Percentiles rank a stretch among this genome's conserved stretches.
phyloP scores from a whole-genome alignment of 352 stramenopile genomes.

The Globisporangium okanoganense region DNA sequence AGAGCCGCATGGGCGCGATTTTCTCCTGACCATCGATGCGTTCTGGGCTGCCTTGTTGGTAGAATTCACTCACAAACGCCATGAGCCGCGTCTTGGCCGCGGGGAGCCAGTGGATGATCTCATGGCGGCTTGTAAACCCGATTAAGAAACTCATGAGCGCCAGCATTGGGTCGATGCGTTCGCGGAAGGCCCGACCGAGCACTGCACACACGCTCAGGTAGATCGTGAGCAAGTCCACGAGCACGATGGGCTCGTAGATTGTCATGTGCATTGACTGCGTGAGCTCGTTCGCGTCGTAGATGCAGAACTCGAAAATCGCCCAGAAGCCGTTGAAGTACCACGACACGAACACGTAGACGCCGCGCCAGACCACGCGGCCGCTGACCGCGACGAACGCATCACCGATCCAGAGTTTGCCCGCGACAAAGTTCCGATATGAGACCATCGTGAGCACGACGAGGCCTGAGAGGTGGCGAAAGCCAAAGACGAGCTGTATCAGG shows the following conservation, averaged over 20 bases:
- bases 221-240: conserved; percentile 16
- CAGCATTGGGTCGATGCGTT: conserved; percentile 10
- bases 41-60: neutral
- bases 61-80: neutral
- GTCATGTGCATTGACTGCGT: neutral
- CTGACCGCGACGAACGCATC: conserved; percentile 35
- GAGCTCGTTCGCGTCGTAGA: conserved; percentile 30
- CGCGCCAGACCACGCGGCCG: conserved; percentile 24
- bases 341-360: conserved; percentile 28
- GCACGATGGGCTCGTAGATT: conserved; percentile 9
- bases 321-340: conserved; percentile 47
- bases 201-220: conserved; percentile 10
- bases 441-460: conserved; percentile 29
- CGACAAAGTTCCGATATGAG: conserved; percentile 27
- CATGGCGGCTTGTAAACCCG: conserved; percentile 5
- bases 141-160: conserved; percentile 2
- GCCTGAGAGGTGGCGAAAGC: conserved; percentile 24
- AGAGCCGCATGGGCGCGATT: conserved; percentile 24
- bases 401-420: conserved; percentile 35
- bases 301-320: conserved; percentile 39
- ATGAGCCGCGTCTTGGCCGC: neutral
- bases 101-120: conserved; percentile 1
- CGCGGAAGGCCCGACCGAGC: conserved; percentile 6
- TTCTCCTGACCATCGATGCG: conserved; percentile 8
- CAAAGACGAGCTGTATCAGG: conserved; percentile 39